These are phyloP conservation scores for Solanum aculeatissimum DNA, from an alignment of 305 asterid species.

Conservation along the genomic window DNA sequence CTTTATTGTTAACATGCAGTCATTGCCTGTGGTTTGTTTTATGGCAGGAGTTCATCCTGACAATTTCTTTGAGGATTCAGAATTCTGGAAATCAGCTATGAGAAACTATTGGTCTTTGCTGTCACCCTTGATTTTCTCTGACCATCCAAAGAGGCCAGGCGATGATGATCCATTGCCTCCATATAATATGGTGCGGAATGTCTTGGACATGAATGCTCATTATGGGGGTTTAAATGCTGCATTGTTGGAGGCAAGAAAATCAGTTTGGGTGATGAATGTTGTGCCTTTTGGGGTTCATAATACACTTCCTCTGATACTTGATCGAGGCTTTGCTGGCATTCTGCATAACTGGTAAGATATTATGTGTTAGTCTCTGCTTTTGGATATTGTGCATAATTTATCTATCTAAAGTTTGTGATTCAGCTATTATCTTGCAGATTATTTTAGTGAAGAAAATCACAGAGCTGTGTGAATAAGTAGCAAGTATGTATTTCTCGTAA, in stretches of 20 bases:
- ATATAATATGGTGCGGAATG: slow-evolving; percentile 87
- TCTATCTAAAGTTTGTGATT: neutral
- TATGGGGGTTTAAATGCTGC: slow-evolving; percentile 82
- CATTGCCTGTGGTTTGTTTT: neutral
- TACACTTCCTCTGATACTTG: slow-evolving; percentile 75
- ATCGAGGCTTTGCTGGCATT: slow-evolving; percentile 79
- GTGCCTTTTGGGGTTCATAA: slow-evolving; percentile 62
- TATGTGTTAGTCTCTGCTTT: neutral
- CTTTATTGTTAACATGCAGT: neutral
- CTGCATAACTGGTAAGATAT: slow-evolving; percentile 64
- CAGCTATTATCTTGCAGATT: neutral
- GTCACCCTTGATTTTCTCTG: slow-evolving; percentile 93
- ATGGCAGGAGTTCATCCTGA: slow-evolving; percentile 61
- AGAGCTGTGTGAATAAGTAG: neutral
- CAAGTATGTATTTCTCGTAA: neutral
- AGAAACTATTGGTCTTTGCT: slow-evolving; percentile 88
- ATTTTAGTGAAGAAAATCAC: neutral
- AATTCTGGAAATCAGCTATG: slow-evolving; percentile 64
- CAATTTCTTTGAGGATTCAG: slow-evolving; percentile 57
- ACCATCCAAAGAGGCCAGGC: slow-evolving; percentile 98
- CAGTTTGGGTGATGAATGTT: slow-evolving; percentile 93
- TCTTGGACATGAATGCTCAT: slow-evolving; percentile 93
- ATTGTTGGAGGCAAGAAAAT: slow-evolving; percentile 52
- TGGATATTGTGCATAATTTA: neutral
- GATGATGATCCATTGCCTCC: slow-evolving; percentile 97